These are phyloP conservation scores for Glycine tomentella DNA, from an alignment of 306 rosid genomes.

Conservation along the genomic window DNA sequence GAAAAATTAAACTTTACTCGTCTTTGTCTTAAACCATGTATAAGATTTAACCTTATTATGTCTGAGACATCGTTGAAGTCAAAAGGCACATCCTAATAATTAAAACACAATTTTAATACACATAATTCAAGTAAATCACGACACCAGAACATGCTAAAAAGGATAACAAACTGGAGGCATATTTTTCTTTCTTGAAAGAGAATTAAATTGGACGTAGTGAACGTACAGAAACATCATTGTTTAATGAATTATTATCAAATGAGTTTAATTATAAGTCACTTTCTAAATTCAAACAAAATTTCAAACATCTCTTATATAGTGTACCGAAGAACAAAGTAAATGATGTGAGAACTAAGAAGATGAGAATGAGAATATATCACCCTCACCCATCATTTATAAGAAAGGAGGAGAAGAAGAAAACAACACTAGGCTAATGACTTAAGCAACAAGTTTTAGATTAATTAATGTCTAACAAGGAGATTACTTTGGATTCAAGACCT, in stretches of 20 bases:
- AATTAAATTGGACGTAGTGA: not conserved
- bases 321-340: not conserved
- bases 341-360: not conserved
- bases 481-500: not conserved
- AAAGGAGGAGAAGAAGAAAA: not conserved
- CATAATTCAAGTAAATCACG: not conserved
- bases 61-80: no score
- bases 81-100: no score
- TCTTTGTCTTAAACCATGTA: no score
- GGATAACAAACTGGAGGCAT: no score
- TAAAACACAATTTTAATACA: no score
- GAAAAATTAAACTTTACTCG: no score
- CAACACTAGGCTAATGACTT: not conserved
- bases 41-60: no score
- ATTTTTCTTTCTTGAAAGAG: not conserved
- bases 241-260: not conserved
- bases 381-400: not conserved
- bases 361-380: not conserved
- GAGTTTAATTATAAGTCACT: not conserved
- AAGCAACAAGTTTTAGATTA: not conserved
- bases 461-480: not conserved
- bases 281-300: slow-evolving; percentile 7
- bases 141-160: no score
- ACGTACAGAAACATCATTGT: not conserved
- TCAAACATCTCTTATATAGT: not conserved